Percentiles rank a stretch among this genome's conserved stretches.
phyloP scores from a whole-genome alignment of 2,329 filamentous ascomycete genomes.

The Sporothrix brunneoviolacea region DNA sequence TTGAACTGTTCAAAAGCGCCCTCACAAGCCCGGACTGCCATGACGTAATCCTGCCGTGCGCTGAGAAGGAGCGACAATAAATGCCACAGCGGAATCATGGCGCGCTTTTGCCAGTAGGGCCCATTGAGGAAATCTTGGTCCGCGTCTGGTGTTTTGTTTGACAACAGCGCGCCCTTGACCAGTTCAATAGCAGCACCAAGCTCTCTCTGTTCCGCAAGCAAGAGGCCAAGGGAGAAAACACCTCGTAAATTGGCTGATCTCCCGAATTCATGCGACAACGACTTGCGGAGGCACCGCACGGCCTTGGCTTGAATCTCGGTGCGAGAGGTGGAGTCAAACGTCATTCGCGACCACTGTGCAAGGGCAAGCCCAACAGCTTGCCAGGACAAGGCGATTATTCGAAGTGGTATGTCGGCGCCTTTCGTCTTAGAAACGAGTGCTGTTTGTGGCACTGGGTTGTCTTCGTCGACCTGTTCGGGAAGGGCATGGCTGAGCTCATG shows the following conservation, averaged over 20 bases:
- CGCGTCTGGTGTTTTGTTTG: conserved; percentile 43
- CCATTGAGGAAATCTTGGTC: conserved; percentile 39
- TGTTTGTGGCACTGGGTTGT: not conserved
- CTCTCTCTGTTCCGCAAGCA: conserved; percentile 84
- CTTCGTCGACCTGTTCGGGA: conserved; percentile 23
- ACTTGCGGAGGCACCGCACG: conserved; percentile 66
- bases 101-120: conserved; percentile 55
- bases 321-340: conserved; percentile 65
- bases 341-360: conserved; percentile 79
- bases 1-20: conserved; percentile 87
- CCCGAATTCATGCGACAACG: conserved; percentile 60
- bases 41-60: conserved; percentile 75
- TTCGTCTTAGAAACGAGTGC: conserved; percentile 20
- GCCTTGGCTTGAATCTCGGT: conserved; percentile 71
- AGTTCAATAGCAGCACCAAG: conserved; percentile 73
- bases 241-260: conserved; percentile 65
- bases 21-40: conserved; percentile 77
- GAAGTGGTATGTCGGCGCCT: conserved; percentile 41
- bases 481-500: conserved; percentile 43
- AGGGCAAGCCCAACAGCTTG: conserved; percentile 79
- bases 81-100: conserved; percentile 80
- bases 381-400: conserved; percentile 64
- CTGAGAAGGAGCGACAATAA: conserved; percentile 79
- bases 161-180: conserved; percentile 67
- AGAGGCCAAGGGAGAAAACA: conserved; percentile 71